Evolutionary conservation across 2,329 filamentous ascomycete genomes (phyloP).

Genomic region (Verticillium nubilum): DNA sequence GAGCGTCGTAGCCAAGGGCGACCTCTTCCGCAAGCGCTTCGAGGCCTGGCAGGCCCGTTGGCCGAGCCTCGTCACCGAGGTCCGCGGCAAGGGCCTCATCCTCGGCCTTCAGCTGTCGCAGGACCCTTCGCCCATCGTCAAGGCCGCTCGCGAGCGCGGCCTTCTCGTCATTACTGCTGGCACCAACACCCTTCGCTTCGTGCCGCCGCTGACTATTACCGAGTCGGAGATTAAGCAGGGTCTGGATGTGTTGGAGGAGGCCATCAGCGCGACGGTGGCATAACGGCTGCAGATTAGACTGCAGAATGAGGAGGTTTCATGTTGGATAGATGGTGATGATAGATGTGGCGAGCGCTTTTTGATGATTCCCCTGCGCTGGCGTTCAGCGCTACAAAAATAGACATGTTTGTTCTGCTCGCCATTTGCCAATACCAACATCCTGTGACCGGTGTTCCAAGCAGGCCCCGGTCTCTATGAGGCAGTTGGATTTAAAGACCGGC

Average conservation of each 20-base stretch:
- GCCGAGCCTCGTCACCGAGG: conserved; percentile 69
- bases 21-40: conserved; percentile 43
- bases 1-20: conserved; percentile 61
- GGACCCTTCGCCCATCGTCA: conserved; percentile 70
- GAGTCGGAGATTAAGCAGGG: conserved; percentile 76
- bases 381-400: not conserved
- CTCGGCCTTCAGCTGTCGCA: conserved; percentile 76
- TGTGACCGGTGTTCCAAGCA: no score
- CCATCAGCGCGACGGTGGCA: conserved; percentile 40
- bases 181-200: conserved; percentile 86
- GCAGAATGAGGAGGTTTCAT: no score
- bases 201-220: conserved; percentile 78
- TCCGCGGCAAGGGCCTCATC: conserved; percentile 79
- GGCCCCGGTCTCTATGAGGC: not conserved
- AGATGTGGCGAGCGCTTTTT: not conserved
- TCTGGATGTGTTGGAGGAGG: conserved; percentile 67
- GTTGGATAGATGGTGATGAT: not conserved
- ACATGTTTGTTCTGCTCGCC: not conserved
- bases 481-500: no score
- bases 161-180: conserved; percentile 89
- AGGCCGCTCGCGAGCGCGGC: conserved; percentile 80
- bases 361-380: not conserved
- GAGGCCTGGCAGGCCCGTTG: conserved; percentile 39
- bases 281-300: not conserved
- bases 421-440: no score